A percentile compares a stretch with the other conserved stretches of the same genome.
These are phyloP conservation scores for Funneliformis caledonium DNA, from an alignment of 371 early-diverging fungal species.

Conservation along the genomic window DNA sequence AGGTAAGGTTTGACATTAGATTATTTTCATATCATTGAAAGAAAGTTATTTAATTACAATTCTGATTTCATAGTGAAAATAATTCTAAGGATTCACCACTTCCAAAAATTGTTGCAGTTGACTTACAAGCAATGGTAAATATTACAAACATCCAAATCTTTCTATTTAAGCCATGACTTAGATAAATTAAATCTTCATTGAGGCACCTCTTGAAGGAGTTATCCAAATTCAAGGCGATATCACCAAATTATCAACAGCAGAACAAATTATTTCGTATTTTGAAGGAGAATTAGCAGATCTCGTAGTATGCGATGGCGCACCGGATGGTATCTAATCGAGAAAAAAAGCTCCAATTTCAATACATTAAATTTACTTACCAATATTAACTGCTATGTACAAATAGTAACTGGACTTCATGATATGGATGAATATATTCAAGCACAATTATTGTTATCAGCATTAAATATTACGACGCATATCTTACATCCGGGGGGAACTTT, in stretches of 20 bases:
- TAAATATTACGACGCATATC: slow-evolving; percentile 94
- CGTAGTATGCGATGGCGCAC: slow-evolving; percentile 98
- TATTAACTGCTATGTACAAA: not conserved
- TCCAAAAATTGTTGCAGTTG: slow-evolving; percentile 95
- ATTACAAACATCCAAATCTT: not conserved
- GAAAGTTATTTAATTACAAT: not conserved
- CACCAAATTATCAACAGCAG: slow-evolving; percentile 92
- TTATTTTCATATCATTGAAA: slow-evolving; percentile 5
- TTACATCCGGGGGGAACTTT: slow-evolving; percentile 90
- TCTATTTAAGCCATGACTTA: not conserved
- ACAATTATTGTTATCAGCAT: slow-evolving; percentile 92
- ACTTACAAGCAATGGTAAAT: slow-evolving; percentile 95
- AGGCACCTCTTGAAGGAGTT: slow-evolving; percentile 94
- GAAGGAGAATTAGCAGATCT: slow-evolving; percentile 91
- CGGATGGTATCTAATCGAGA: slow-evolving; percentile 74
- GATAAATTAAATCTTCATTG: not conserved
- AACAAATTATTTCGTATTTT: slow-evolving; percentile 87
- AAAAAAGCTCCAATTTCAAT: not conserved
- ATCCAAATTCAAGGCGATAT: slow-evolving; percentile 98
- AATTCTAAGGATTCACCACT: slow-evolving; percentile 58
- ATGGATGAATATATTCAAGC: slow-evolving; percentile 99
- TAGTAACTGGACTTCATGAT: slow-evolving; percentile 97
- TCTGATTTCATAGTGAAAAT: slow-evolving; percentile 54
- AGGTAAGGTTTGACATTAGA: slow-evolving; percentile 44
- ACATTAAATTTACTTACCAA: not conserved